phyloP scores from a whole-genome alignment of 108 stramenopile species.

The Pseudonitzschia delicatissima region DNA sequence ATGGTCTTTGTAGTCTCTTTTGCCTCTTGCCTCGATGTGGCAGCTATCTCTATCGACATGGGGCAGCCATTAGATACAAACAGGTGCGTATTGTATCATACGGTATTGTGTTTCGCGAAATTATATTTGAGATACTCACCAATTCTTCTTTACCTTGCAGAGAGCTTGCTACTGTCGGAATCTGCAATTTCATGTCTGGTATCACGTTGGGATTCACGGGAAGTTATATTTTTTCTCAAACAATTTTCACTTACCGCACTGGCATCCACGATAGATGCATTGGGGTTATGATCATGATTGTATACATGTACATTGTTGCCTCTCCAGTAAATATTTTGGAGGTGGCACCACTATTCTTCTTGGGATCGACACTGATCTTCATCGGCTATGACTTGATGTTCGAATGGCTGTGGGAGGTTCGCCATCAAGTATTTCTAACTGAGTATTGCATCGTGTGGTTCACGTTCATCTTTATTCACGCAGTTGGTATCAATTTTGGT shows the following conservation, averaged over 20 bases:
- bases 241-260: conserved; percentile 96
- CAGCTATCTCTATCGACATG: conserved; percentile 88
- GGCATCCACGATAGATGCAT: conserved; percentile 74
- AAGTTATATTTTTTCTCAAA: conserved; percentile 96
- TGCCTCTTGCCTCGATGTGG: conserved; percentile 93
- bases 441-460: conserved; percentile 79
- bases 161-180: conserved; percentile 90
- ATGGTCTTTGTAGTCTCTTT: conserved; percentile 99
- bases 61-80: conserved; percentile 92
- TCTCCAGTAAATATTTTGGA: conserved; percentile 75
- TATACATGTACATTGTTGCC: conserved; percentile 64
- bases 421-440: conserved; percentile 68
- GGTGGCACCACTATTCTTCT: conserved; percentile 87
- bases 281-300: conserved; percentile 69
- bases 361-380: conserved; percentile 90
- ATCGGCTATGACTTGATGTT: conserved; percentile 90
- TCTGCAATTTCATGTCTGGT: conserved; percentile 74
- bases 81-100: background rate
- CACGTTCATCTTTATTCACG: conserved; percentile 86
- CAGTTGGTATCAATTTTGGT: conserved; percentile 85
- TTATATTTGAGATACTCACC: background rate
- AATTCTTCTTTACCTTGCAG: conserved; percentile 1
- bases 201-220: conserved; percentile 89
- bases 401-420: conserved; percentile 91
- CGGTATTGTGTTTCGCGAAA: background rate